Conservation (phyloP, 192 early-diverging fungal species). For the Coemansia javaensis region DNA sequence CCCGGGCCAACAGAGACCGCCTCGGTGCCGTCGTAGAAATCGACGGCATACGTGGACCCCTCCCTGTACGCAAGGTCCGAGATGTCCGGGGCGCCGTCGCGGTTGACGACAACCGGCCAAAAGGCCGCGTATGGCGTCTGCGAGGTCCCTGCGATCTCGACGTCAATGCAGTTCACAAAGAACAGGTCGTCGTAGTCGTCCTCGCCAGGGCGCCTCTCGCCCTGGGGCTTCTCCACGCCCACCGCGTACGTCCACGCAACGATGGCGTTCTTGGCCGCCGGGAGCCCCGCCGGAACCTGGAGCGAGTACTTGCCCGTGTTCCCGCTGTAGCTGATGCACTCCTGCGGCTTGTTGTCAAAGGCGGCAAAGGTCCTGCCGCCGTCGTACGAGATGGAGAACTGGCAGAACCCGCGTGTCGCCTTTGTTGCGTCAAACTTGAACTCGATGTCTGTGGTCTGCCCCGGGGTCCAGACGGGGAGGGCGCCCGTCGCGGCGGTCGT, state of each 20-base stretch:
- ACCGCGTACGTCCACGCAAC: conserved; percentile 69
- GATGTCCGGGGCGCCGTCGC: conserved; percentile 8
- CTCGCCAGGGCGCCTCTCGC: too few species aligned
- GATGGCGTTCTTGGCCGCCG: conserved; percentile 23
- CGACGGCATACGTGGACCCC: too few species aligned
- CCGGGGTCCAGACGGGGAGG: too few species aligned
- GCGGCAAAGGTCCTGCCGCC: conserved; percentile 57
- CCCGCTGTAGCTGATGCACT: conserved; percentile 30
- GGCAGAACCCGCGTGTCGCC: conserved; percentile 67
- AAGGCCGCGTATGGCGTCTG: conserved; percentile 12
- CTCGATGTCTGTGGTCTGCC: too few species aligned
- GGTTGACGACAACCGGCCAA: conserved; percentile 17
- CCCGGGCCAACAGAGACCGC: too few species aligned
- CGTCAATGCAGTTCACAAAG: conserved; percentile 62
- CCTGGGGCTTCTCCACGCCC: too few species aligned
- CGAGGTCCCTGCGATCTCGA: conserved; percentile 10
- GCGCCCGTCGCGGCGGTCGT: too few species aligned
- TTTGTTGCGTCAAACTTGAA: too few species aligned
- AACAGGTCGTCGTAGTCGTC: conserved; percentile 60
- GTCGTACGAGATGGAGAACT: conserved; percentile 64
- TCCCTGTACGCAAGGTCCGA: neutral
- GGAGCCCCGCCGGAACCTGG: conserved; percentile 35
- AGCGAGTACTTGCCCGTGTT: conserved; percentile 17
- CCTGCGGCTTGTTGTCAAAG: conserved; percentile 47
- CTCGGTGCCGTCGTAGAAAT: too few species aligned